A percentile compares a stretch with the other conserved stretches of the same genome.
These are phyloP conservation scores for Coniosporium apollinis DNA, from an alignment of 495 filamentous ascomycete species.

Conservation along the genomic window DNA sequence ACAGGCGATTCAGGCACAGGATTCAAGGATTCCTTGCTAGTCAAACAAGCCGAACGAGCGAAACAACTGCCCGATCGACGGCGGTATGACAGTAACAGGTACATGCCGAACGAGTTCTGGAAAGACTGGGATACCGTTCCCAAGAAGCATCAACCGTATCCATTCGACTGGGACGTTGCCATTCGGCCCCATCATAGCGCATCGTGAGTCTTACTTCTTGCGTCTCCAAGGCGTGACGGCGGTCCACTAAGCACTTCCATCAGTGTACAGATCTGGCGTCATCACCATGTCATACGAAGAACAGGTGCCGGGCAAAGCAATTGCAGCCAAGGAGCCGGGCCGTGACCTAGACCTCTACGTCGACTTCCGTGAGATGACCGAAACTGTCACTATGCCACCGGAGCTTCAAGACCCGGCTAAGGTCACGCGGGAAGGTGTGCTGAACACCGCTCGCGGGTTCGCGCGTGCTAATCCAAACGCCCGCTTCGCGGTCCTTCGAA, in stretches of 20 bases:
- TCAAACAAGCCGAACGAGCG: constrained; percentile 24
- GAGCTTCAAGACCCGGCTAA: too few relatives aligned
- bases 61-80: constrained; percentile 20
- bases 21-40: constrained; percentile 23
- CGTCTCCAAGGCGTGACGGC: constrained; percentile 24
- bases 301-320: constrained; percentile 21
- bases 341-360: constrained; percentile 28
- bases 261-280: constrained; percentile 30
- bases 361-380: constrained; percentile 23
- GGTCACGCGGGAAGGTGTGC: too few relatives aligned
- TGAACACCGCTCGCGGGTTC: too few relatives aligned
- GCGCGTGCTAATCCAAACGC: too few relatives aligned
- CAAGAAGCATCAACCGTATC: too few relatives aligned
- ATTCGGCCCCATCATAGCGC: too few relatives aligned
- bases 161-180: too few relatives aligned
- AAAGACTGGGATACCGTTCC: constrained; percentile 20
- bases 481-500: constrained; percentile 29
- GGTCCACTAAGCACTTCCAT: constrained; percentile 26
- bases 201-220: constrained; percentile 12
- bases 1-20: constrained; percentile 14
- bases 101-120: constrained; percentile 23
- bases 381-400: too few relatives aligned
- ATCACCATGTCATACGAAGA: constrained; percentile 17
- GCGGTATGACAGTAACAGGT: constrained; percentile 20
- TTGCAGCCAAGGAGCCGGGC: constrained; percentile 22